Evolutionary conservation across 345 rosid species (phyloP).

Genomic region (Salix brachista): DNA sequence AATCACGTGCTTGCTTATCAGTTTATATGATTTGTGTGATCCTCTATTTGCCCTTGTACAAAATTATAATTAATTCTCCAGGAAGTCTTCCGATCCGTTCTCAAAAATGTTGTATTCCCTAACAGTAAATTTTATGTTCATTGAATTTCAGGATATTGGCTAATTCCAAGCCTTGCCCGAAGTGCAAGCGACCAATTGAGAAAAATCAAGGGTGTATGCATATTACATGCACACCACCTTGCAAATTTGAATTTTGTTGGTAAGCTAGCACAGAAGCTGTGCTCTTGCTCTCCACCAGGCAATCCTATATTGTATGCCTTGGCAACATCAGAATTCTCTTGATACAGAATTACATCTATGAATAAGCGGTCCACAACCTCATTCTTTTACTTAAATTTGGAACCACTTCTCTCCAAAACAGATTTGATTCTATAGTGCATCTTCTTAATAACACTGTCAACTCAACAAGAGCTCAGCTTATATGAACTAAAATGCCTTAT

Average conservation of each 20-base stretch:
- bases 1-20: background rate
- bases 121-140: background rate
- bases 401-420: background rate
- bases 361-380: no score
- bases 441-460: background rate
- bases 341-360: background rate
- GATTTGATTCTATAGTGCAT: background rate
- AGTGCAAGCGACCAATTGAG: conserved; percentile 37
- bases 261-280: conserved; percentile 26
- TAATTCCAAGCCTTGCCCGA: conserved; percentile 38
- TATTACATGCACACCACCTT: conserved; percentile 70
- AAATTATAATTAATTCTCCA: background rate
- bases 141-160: conserved; percentile 34
- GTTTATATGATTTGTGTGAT: background rate
- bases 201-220: conserved; percentile 39
- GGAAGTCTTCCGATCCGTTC: background rate
- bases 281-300: background rate
- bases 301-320: background rate
- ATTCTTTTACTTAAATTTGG: background rate
- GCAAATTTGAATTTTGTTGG: conserved; percentile 80
- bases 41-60: background rate
- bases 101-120: background rate
- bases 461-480: background rate
- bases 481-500: background rate
- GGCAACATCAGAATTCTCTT: background rate